Conservation (phyloP, 805 yeast species). For the Alloascoidea hylecoeti region DNA sequence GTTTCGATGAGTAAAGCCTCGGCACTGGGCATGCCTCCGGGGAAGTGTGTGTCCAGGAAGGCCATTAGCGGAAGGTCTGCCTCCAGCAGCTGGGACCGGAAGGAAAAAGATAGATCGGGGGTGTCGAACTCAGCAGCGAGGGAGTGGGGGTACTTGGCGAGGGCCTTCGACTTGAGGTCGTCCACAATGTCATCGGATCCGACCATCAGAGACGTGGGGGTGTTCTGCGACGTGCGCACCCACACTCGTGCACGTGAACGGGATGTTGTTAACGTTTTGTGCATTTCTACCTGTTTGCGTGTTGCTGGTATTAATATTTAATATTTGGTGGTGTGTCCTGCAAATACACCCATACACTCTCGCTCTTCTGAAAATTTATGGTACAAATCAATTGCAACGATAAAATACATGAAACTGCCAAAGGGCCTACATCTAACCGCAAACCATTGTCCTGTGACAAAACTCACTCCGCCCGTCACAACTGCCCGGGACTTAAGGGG, state of each 20-base stretch:
- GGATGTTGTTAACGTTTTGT: neutral
- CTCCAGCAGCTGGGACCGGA: neutral
- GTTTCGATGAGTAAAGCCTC: neutral
- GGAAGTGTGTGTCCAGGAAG: neutral
- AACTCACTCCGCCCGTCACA: too few species aligned
- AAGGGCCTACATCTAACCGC: too few species aligned
- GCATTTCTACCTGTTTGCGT: neutral
- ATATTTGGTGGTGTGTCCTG: too few species aligned
- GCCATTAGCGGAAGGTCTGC: neutral
- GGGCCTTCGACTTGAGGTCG: slow-evolving; percentile 58
- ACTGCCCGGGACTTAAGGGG: too few species aligned
- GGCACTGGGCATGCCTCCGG: neutral
- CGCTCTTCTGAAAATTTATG: too few species aligned
- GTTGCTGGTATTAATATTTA: too few species aligned
- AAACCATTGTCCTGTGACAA: too few species aligned
- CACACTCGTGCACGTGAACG: slow-evolving; percentile 16
- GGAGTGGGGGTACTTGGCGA: slow-evolving; percentile 54
- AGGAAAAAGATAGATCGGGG: slow-evolving; percentile 32
- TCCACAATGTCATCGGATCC: too few species aligned
- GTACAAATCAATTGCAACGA: too few species aligned
- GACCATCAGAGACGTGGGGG: slow-evolving; percentile 65
- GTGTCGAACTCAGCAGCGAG: slow-evolving; percentile 51
- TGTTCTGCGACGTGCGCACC: slow-evolving; percentile 19
- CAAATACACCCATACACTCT: too few species aligned
- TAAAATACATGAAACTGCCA: too few species aligned